Base-by-base conservation (phyloP, 768 basidiomycete species). In the Termitomyces sp. region DNA sequence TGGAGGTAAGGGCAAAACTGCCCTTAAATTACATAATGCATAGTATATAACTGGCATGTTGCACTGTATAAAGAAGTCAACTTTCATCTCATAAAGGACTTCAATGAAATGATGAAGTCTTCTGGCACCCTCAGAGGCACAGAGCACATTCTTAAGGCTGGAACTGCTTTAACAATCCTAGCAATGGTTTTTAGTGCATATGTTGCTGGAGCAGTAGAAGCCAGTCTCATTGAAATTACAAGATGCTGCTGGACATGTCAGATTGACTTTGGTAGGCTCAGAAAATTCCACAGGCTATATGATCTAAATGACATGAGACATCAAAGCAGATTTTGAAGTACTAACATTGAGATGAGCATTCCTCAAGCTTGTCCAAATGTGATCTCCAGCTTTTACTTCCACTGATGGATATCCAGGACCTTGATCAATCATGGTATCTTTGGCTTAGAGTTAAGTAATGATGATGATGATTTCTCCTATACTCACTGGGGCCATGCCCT, bases 121-220 rank as follows among this genome's bases (percentile, higher is more conserved):
- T 1, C 82, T 82, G 11, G 74, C 67, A 44, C 69, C 61, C 0
- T 79, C 81, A 10, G 73, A 68, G 0, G 78, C 81, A 38, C 78
- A 76, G 17, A 77, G 74, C 29, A 82, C 56, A 62, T 78, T 78
- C 60, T 73, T 71, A 19, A 76, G 58, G 47, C 57, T 72, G 69
- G 82, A 34, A 84, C 68, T 17, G 68, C 70, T 63, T 73, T 75
- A 10, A 48, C 17, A 12, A 50, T 38, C 61, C 80, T 77, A 4
- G 75, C 67, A 34, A 78, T 73, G 7, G 73, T 71, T 42, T 71
- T 66, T 57, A 75, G 70, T 3, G 71, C 66, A 51, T 73, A 74
- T 7, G 66, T 63, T 3, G 5, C 78, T 79, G 5, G 74, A 69
- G 49, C 75, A 77, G 34, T 61, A 64, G 73, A 79, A 77, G 10